Evolutionary conservation across 2,329 filamentous ascomycete genomes (phyloP).

Genomic region (Botrytis tulipae): DNA sequence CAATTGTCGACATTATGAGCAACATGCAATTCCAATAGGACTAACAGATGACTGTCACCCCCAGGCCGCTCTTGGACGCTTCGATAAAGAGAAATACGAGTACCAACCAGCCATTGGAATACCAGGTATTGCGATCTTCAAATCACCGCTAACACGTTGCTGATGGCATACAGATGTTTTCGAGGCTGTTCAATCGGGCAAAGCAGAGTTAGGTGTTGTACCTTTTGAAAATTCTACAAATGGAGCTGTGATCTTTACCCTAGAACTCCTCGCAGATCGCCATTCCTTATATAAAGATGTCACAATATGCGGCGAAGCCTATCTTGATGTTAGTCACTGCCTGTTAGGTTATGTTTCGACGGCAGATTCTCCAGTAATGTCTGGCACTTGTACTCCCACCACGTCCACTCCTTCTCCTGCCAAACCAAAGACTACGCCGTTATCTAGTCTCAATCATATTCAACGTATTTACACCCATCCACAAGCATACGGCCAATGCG

Average conservation of each 20-base stretch:
- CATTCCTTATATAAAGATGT: constrained; percentile 63
- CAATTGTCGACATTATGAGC: constrained; percentile 21
- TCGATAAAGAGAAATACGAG: constrained; percentile 39
- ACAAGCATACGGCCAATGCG: constrained; percentile 93
- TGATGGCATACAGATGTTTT: constrained; percentile 68
- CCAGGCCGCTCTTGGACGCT: constrained; percentile 54
- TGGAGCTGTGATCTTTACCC: constrained; percentile 83
- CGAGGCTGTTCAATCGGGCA: constrained; percentile 66
- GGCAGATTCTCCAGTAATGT: constrained; percentile 37
- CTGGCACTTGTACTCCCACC: constrained; percentile 52
- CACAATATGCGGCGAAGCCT: constrained; percentile 77
- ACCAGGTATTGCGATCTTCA: constrained; percentile 26
- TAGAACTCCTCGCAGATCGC: constrained; percentile 83
- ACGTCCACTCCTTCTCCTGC: constrained; percentile 45
- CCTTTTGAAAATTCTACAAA: constrained; percentile 97
- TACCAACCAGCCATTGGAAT: constrained; percentile 24
- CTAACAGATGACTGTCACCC: constrained; percentile 35
- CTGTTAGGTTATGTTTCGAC: constrained; percentile 58
- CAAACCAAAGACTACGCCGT: constrained; percentile 49
- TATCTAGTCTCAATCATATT: constrained; percentile 58
- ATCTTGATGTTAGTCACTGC: constrained; percentile 85
- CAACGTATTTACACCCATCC: constrained; percentile 86
- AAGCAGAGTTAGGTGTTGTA: constrained; percentile 72
- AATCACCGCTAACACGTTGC: background rate
- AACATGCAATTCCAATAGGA: constrained; percentile 21